phyloP scores from a whole-genome alignment of 2,329 filamentous ascomycete species.

The Colletotrichum somersetense region DNA sequence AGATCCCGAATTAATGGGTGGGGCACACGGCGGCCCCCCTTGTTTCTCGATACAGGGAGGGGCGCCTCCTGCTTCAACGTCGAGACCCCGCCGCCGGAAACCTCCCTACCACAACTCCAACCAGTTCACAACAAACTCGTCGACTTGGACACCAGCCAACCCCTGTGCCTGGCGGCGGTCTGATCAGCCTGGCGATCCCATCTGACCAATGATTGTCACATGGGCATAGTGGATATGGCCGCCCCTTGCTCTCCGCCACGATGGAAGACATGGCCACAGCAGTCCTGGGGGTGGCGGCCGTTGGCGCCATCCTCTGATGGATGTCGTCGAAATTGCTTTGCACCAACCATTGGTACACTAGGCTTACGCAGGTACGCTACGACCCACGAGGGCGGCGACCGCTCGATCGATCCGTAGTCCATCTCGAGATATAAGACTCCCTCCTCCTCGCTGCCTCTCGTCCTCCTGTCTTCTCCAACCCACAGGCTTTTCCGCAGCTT shows the following conservation, averaged over 20 bases:
- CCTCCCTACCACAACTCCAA: background rate
- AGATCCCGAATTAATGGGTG: slow-evolving; percentile 13
- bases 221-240: slow-evolving; percentile 18
- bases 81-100: background rate
- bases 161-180: slow-evolving; percentile 6
- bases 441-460: slow-evolving; percentile 7
- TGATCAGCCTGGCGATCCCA: slow-evolving; percentile 10
- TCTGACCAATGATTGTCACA: slow-evolving; percentile 34
- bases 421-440: slow-evolving; percentile 40
- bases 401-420: background rate
- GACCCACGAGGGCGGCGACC: slow-evolving; percentile 5
- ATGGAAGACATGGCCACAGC: slow-evolving; percentile 15
- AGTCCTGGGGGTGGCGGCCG: slow-evolving; percentile 18
- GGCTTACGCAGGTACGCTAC: slow-evolving; percentile 26
- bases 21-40: slow-evolving; percentile 18
- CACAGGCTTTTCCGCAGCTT: slow-evolving; percentile 35
- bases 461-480: slow-evolving; percentile 14
- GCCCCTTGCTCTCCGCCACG: slow-evolving; percentile 22
- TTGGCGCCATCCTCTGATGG: slow-evolving; percentile 36
- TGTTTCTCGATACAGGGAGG: slow-evolving; percentile 12
- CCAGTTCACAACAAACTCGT: background rate
- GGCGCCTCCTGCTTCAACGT: slow-evolving; percentile 37
- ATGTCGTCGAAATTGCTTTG: slow-evolving; percentile 34
- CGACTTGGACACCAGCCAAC: background rate
- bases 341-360: background rate